A percentile compares a stretch with the other conserved stretches of the same genome.
Evolutionary conservation across 371 early-diverging fungal genomes (phyloP).

Genomic region (Mucor plumbeus): DNA sequence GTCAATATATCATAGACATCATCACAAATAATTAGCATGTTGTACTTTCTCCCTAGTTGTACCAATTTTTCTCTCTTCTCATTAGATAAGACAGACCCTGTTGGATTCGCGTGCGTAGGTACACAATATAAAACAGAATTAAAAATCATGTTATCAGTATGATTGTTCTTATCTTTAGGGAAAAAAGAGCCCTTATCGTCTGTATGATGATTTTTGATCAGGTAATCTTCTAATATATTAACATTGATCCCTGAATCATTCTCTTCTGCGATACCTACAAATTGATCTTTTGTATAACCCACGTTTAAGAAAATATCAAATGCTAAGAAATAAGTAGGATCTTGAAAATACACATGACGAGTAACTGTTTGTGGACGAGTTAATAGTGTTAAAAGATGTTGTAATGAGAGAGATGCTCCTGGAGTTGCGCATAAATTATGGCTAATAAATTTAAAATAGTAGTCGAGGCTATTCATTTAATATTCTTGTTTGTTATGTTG

Average conservation of each 20-base stretch:
- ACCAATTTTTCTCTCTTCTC: constrained; percentile 47
- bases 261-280: constrained; percentile 43
- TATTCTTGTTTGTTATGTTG: not conserved
- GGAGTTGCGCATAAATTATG: constrained; percentile 37
- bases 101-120: constrained; percentile 67
- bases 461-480: no score
- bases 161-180: not conserved
- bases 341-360: constrained; percentile 52
- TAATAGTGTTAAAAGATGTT: constrained; percentile 37
- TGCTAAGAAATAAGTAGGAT: constrained; percentile 68
- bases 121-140: constrained; percentile 58
- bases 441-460: constrained; percentile 2
- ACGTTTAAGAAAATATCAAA: constrained; percentile 53
- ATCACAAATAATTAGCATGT: constrained; percentile 66
- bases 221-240: constrained; percentile 24
- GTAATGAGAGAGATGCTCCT: constrained; percentile 44
- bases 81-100: constrained; percentile 43
- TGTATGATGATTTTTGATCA: constrained; percentile 13
- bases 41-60: constrained; percentile 51
- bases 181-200: not conserved
- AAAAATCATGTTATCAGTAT: not conserved
- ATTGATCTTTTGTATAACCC: constrained; percentile 42
- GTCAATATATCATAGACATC: constrained; percentile 67
- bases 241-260: constrained; percentile 30
- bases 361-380: constrained; percentile 36